Conservation (phyloP, 2,329 filamentous ascomycete genomes). For the Pezicula carpinea region DNA sequence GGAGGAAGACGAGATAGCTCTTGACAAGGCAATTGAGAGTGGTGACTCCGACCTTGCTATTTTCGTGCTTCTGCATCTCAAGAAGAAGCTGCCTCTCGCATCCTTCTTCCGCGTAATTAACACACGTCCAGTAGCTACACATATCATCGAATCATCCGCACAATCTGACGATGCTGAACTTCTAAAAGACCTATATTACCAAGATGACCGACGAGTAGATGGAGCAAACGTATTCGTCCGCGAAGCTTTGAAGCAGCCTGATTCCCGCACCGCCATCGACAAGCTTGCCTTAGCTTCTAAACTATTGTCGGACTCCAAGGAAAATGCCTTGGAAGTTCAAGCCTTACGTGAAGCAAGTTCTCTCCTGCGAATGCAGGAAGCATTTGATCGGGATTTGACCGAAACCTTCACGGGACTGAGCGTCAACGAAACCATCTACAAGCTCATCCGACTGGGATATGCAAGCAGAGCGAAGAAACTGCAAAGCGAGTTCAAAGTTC, state of each 20-base stretch:
- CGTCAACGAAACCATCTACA: conserved; percentile 88
- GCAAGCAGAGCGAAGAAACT: conserved; percentile 82
- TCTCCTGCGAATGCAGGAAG: conserved; percentile 80
- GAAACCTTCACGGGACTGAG: conserved; percentile 76
- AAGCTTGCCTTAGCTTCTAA: conserved; percentile 86
- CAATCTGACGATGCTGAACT: conserved; percentile 71
- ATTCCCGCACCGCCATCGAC: conserved; percentile 67
- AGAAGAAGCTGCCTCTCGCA: conserved; percentile 84
- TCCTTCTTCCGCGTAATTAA: conserved; percentile 93
- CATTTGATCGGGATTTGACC: conserved; percentile 77
- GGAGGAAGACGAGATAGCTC: conserved; percentile 90
- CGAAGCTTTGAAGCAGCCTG: conserved; percentile 73
- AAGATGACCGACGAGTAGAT: conserved; percentile 86
- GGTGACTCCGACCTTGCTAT: conserved; percentile 93
- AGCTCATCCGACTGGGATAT: conserved; percentile 77
- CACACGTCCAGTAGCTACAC: conserved; percentile 75
- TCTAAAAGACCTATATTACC: conserved; percentile 94
- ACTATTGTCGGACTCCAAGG: conserved; percentile 77
- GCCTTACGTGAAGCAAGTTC: conserved; percentile 75
- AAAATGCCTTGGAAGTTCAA: conserved; percentile 68
- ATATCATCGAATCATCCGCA: conserved; percentile 83
- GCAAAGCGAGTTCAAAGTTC: conserved; percentile 86
- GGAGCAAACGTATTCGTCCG: conserved; percentile 82
- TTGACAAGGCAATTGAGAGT: conserved; percentile 95
- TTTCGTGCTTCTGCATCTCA: conserved; percentile 80